A percentile compares a stretch with the other conserved stretches of the same genome.
These are phyloP conservation scores for Aspergillus neoniger DNA, from an alignment of 2,329 filamentous ascomycete species.

Conservation along the genomic window DNA sequence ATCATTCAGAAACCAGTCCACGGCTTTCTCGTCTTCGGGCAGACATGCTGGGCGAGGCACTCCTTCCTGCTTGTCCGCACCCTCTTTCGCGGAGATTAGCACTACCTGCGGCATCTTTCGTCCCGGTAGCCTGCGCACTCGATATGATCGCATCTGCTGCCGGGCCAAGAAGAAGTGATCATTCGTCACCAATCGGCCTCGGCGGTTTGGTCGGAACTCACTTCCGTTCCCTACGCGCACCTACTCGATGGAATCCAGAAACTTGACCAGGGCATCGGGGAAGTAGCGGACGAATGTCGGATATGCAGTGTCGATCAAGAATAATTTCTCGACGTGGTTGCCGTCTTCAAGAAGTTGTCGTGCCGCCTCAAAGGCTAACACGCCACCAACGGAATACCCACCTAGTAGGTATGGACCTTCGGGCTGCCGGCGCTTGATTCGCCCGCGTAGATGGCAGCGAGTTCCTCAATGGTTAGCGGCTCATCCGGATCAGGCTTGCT, in stretches of 20 bases:
- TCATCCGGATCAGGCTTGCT: too few species aligned
- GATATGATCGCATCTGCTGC: not conserved
- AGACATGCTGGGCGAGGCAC: not conserved
- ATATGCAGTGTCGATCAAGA: not conserved
- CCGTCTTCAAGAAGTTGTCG: not conserved
- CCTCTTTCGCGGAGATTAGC: not conserved
- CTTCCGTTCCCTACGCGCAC: too few species aligned
- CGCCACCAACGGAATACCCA: not conserved
- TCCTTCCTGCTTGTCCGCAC: not conserved
- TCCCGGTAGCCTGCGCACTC: too few species aligned
- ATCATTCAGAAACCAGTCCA: slow-evolving; percentile 1
- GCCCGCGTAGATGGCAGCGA: not conserved
- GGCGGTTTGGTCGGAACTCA: too few species aligned
- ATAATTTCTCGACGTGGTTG: not conserved
- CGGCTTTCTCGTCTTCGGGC: not conserved
- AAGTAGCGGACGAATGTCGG: not conserved
- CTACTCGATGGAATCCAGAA: not conserved
- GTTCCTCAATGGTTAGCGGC: not conserved
- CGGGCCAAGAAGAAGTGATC: not conserved
- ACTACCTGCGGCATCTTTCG: too few species aligned
- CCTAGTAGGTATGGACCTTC: not conserved
- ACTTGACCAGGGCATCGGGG: not conserved
- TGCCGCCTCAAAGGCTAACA: not conserved
- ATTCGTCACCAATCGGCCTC: not conserved
- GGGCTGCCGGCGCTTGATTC: not conserved